Evolutionary conservation across 345 rosid species (phyloP).

Genomic region (Kandelia obovata): DNA sequence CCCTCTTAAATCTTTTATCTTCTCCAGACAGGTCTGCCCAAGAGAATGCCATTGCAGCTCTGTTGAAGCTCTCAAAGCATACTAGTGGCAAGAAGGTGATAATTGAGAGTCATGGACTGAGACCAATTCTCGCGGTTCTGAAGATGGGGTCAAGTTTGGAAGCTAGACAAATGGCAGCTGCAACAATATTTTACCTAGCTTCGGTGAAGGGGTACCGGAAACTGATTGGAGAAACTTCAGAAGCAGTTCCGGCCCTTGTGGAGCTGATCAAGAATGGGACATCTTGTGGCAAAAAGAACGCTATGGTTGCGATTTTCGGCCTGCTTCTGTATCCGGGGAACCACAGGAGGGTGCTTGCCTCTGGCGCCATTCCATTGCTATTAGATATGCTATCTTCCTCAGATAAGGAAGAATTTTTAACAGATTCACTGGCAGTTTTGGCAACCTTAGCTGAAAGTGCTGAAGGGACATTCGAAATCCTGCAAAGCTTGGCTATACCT

Average conservation of each 20-base stretch:
- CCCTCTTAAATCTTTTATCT: slow-evolving; percentile 46
- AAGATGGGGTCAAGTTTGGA: slow-evolving; percentile 52
- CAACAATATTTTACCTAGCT: slow-evolving; percentile 64
- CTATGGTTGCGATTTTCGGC: slow-evolving; percentile 53
- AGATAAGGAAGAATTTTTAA: slow-evolving; percentile 42
- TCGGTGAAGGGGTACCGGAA: slow-evolving; percentile 51
- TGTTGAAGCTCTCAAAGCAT: slow-evolving; percentile 67
- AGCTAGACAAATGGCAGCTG: slow-evolving; percentile 61
- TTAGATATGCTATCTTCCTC: slow-evolving; percentile 37
- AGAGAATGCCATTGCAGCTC: slow-evolving; percentile 60
- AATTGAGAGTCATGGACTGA: slow-evolving; percentile 55
- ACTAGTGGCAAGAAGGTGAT: slow-evolving; percentile 47
- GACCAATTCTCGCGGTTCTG: slow-evolving; percentile 44
- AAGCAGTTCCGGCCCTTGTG: slow-evolving; percentile 50
- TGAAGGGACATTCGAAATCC: slow-evolving; percentile 49
- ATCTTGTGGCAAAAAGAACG: slow-evolving; percentile 59
- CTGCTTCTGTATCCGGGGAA: slow-evolving; percentile 47
- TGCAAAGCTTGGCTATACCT: slow-evolving; percentile 43
- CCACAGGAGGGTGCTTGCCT: slow-evolving; percentile 45
- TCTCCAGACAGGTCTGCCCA: slow-evolving; percentile 33
- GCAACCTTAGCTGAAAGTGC: slow-evolving; percentile 45
- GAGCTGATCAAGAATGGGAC: slow-evolving; percentile 52
- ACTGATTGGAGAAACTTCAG: slow-evolving; percentile 55
- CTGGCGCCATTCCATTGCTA: slow-evolving; percentile 53
- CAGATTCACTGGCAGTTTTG: slow-evolving; percentile 62